Percentiles rank a stretch among this genome's conserved stretches.
phyloP scores from a whole-genome alignment of 306 rosid genomes.

The Quercus alba region DNA sequence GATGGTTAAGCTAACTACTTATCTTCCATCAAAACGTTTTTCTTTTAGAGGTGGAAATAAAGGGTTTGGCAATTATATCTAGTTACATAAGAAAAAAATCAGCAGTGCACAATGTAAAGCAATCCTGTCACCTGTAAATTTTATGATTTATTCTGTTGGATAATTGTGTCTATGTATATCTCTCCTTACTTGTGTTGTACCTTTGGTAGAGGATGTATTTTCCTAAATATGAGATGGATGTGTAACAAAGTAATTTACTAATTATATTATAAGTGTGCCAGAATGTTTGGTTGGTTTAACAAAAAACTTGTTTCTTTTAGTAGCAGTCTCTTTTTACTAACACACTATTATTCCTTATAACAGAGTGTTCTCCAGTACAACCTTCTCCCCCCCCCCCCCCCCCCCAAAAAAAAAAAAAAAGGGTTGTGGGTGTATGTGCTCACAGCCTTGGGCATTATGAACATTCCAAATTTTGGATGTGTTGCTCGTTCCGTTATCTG shows the following conservation, averaged over 20 bases:
- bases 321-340: background rate
- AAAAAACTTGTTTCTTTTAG: background rate
- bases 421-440: background rate
- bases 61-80: background rate
- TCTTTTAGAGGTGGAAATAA: background rate
- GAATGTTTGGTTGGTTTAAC: background rate
- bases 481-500: background rate
- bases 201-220: background rate
- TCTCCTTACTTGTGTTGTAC: background rate
- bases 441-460: background rate
- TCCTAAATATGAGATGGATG: background rate
- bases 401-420: fast-evolving
- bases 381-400: fast-evolving
- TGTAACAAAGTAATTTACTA: background rate
- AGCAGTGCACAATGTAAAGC: background rate
- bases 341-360: background rate
- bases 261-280: background rate
- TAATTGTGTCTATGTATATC: background rate
- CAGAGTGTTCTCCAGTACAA: background rate
- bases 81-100: background rate
- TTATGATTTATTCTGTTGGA: background rate
- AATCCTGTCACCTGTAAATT: background rate
- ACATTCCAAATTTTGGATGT: background rate
- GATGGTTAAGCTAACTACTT: background rate
- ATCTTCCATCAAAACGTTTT: background rate